phyloP scores from a whole-genome alignment of 148 eudicot species.

The Vaccinium corymbosum region DNA sequence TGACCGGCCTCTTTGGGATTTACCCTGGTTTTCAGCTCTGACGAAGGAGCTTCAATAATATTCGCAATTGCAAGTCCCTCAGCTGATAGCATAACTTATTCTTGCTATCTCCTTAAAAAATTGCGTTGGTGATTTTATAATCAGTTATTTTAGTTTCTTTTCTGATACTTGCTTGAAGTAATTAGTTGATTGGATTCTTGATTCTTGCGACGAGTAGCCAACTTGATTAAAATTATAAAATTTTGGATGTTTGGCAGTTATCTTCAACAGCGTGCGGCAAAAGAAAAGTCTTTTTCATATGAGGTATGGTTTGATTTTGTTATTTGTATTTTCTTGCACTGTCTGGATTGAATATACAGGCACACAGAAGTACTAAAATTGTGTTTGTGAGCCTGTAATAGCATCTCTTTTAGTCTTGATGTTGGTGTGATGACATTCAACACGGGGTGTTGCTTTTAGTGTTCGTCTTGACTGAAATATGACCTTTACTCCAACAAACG shows the following conservation, averaged over 20 bases:
- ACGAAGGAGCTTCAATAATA: not conserved
- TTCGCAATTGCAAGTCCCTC: not conserved
- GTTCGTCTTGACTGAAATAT: not conserved
- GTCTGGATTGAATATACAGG: not conserved
- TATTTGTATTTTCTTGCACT: not conserved
- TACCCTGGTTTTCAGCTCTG: not conserved
- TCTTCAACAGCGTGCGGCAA: constrained; percentile 75
- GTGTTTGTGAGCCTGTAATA: not conserved
- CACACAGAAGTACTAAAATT: not conserved
- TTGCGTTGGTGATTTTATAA: not conserved
- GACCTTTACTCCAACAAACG: not conserved
- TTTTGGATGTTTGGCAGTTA: constrained; percentile 51
- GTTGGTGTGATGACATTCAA: not conserved
- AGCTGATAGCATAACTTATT: not conserved
- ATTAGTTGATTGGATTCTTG: not conserved
- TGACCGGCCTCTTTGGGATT: not conserved
- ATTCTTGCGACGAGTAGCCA: not conserved
- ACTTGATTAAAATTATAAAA: not conserved
- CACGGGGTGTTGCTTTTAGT: not conserved
- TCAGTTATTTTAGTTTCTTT: not conserved
- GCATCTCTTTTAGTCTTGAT: not conserved
- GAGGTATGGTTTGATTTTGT: constrained; percentile 51
- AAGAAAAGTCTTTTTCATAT: constrained; percentile 77
- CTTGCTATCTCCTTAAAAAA: not conserved
- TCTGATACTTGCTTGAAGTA: not conserved